A percentile compares a stretch with the other conserved stretches of the same genome.
Evolutionary conservation across 441 rosid genomes (phyloP).

Genomic region (Geranium incanum): DNA sequence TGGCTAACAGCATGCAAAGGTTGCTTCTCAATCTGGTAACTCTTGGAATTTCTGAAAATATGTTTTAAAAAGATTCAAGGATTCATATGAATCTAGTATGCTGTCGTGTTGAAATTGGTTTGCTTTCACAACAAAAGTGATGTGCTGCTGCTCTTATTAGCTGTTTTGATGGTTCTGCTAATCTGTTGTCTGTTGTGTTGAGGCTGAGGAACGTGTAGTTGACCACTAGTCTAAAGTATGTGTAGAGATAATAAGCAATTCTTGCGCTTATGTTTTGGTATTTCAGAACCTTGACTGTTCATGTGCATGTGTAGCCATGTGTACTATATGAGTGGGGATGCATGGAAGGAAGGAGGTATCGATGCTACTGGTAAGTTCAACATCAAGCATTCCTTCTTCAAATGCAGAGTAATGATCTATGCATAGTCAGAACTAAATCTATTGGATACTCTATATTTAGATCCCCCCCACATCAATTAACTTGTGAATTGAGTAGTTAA

Average conservation of each 20-base stretch:
- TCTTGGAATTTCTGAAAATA: neutral
- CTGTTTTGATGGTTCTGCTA: neutral
- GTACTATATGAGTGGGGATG: constrained; percentile 98
- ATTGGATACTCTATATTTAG: neutral
- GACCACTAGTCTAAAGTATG: neutral
- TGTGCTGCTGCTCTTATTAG: neutral
- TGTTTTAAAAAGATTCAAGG: neutral
- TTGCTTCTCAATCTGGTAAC: neutral
- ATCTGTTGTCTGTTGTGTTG: neutral
- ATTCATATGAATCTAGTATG: neutral
- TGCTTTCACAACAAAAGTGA: neutral
- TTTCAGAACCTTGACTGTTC: constrained; percentile 27
- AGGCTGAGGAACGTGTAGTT: neutral
- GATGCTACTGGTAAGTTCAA: constrained; percentile 78
- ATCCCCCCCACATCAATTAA: neutral
- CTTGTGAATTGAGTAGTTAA: neutral
- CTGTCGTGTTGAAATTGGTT: neutral
- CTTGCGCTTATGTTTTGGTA: neutral
- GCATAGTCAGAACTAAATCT: constrained; percentile 16
- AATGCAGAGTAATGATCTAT: constrained; percentile 5
- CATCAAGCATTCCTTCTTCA: constrained; percentile 9
- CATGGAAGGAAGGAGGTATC: constrained; percentile 99
- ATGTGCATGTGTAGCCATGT: constrained; percentile 59
- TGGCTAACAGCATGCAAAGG: neutral
- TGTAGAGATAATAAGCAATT: neutral